Evolutionary conservation across 108 stramenopile species (phyloP), one percentile per base, ranked within the genome.

Genomic region (Cyclotella kingstonii): DNA sequence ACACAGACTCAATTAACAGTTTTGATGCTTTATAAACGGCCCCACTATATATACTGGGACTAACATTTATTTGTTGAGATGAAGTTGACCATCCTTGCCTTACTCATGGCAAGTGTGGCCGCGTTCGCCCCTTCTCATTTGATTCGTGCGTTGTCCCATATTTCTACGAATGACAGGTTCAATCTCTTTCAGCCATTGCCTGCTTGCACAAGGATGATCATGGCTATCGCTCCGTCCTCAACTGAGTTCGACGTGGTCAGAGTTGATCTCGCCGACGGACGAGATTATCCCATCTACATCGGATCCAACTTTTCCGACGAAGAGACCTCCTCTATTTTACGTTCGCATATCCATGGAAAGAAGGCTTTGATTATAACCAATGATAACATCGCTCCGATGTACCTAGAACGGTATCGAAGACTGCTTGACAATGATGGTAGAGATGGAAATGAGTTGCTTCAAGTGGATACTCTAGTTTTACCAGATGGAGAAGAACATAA

Each of bases 211-310:
- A n/a, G n/a, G n/a, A n/a, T n/a, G n/a, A n/a, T n/a, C n/a, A n/a
- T n/a, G n/a, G n/a, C n/a, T n/a, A n/a, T n/a, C n/a, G n/a, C n/a
- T n/a, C n/a, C n/a, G n/a, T n/a, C n/a, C n/a, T n/a, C n/a, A n/a
- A n/a, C n/a, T 21, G 46, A 79, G 33, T 83, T 79, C 57, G 91
- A 92, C 58, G 57, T 82, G 48, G 91, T 92, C 42, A 80, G 70
- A 35, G 91, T 92, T 0, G 91, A 92, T 59, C 71, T 92, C 48
- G 44, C 63, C 19, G 79, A 89, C 70, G 87, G 81, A 53, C 58
- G 91, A 34, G 91, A 92, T 60, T 92, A 92, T 65, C 91, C 91
- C 44, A 92, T 92, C 53, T 92, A 92, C 79, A 89, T 92, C 70
- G 91, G 91, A 27, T 80, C 85, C 12, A 68, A 66, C 44, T 89